These are phyloP conservation scores for Phragmites australis DNA, from an alignment of 176 grass and related monocot genomes.

Conservation along the genomic window DNA sequence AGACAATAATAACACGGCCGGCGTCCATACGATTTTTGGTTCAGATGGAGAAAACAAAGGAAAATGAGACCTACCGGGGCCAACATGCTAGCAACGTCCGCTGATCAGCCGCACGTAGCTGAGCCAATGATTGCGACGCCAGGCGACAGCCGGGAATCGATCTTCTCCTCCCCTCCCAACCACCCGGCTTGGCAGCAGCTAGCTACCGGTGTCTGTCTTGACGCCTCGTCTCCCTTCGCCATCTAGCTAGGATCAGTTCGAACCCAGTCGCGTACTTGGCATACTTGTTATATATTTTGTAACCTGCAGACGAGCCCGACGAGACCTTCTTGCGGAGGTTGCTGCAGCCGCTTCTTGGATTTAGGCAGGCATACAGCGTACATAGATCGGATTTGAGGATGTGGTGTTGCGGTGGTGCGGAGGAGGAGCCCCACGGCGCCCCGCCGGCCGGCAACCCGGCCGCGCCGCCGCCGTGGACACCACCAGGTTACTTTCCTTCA, in stretches of 20 bases:
- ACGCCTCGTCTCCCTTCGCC: background rate
- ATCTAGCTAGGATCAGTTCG: background rate
- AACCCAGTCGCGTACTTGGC: background rate
- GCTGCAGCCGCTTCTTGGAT: background rate
- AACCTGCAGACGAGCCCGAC: background rate
- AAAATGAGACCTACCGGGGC: too few relatives aligned
- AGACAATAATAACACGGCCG: too few relatives aligned
- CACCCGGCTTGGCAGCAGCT: background rate
- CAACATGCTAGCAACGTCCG: too few relatives aligned
- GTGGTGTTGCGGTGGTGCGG: constrained; percentile 50
- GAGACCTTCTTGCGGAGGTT: too few relatives aligned
- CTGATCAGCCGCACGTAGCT: constrained; percentile 36
- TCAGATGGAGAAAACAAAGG: too few relatives aligned
- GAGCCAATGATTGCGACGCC: background rate
- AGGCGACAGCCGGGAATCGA: constrained; percentile 8
- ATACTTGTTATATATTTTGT: background rate
- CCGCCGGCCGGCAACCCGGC: constrained; percentile 22
- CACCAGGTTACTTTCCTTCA: constrained; percentile 39
- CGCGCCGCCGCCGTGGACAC: constrained; percentile 18
- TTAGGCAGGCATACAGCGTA: background rate
- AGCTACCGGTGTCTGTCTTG: background rate
- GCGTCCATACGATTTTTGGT: too few relatives aligned
- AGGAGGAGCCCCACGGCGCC: constrained; percentile 38
- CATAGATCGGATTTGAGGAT: background rate
- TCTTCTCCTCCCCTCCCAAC: background rate